Base-by-base conservation (phyloP, 148 eudicot genomes). In the Rhododendron kiyosumense region DNA sequence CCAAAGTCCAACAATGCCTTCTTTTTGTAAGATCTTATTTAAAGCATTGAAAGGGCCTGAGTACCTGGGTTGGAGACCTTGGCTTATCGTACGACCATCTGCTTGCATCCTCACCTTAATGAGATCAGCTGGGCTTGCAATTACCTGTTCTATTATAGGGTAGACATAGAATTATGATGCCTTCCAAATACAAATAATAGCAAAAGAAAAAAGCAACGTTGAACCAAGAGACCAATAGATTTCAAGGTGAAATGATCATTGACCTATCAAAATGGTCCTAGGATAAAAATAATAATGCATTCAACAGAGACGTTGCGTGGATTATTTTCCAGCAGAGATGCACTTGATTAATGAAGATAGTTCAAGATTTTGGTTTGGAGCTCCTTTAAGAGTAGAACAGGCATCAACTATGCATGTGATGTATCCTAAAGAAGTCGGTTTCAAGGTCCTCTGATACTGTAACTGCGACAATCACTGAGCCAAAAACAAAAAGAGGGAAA, bases 21-120 rank as follows among this genome's bases (percentile, higher is more conserved):
- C 99, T 3, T 78, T n/a, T 10, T 52, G 85, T 71, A 94, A 83
- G 84, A 94, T 94, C 89, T 93, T 94, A 87, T 24, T 85, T 22
- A 96, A 83, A 54, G 95, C 99, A 89, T 94, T 92, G 10, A 93
- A 34, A 20, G 93, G 88, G 63, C 98, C 95, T 0, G 91, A 89
- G 88, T 94, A 94, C 81, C 98, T 87, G 11, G 95, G 95, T 38
- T 90, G 90, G 54, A 91, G 85, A 67, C 99, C 95, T 90, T 91
- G 95, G 90, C 91, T 86, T 67, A 90, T 84, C 86, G 90, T 75
- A 49, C 90, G 92, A 61, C 96, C 91, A 79, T 96, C 96, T 9
- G 96, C 99, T 94, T 96, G 99, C 98, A 96, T 91, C 86, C 99
- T 91, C 36, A 96, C 98, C 85, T 96, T 96, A 46, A 94, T 92